Evolutionary conservation across 148 eudicot genomes (phyloP), one percentile per base, ranked within the genome.

Genomic region (Dysphania ambrosioides): DNA sequence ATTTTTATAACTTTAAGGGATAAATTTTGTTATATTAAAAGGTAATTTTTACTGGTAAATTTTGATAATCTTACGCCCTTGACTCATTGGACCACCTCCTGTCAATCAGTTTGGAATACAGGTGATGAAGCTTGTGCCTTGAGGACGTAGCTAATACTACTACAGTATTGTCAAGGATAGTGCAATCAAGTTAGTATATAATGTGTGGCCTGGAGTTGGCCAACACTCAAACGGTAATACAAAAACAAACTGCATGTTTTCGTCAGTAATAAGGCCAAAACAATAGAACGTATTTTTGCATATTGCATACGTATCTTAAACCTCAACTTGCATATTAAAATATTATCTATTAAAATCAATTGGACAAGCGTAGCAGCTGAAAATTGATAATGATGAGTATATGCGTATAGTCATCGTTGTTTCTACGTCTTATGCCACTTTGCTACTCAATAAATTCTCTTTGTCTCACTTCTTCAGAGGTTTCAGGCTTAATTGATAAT

Each of bases 231-330:
- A 24, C 44, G 15, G 40, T 47, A 73, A 74, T 68, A 26, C 70
- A 35, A 67, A 47, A 78, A 56, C 68, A 74, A 55, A 68, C 47
- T 74, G 71, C 74, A 74, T 59, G 73, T 8, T 66, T 66, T 78
- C 23, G 41, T 41, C 30, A 32, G 29, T 73, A 55, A 79, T 66
- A 73, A 19, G 0, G 77, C 81, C 81, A 73, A 79, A 68, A 2
- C 16, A 59, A 34, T 23, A 64, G 73, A 34, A 60, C 15, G 69
- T 70, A 67, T 67, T 15, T 79, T 55, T 36, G 66, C 69, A 59
- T 21, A 31, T 55, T 32, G 18, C 66, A 36, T 68, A 53, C 30
- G 44, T 60, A 23, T 47, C 72, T 73, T 30, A 73, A 53, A 79
- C 69, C 65, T 74, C 72, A 59, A 79, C 70, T 79, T 79, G 77